Conservation (phyloP, 2,329 filamentous ascomycete species). For the Talaromyces sp. region DNA sequence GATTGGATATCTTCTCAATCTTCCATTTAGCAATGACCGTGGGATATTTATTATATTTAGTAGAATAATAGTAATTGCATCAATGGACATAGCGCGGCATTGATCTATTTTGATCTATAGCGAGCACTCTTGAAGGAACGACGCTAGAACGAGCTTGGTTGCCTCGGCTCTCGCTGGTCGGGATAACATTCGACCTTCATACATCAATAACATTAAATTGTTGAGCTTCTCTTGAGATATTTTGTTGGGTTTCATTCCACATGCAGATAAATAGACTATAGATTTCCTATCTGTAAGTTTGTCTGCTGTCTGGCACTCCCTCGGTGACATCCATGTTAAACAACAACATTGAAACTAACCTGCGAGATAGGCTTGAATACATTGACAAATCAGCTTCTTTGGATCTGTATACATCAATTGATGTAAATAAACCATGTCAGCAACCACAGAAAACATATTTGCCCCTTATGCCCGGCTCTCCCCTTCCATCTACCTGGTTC, state of each 20-base stretch:
- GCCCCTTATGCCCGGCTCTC: slow-evolving; percentile 23
- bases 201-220: neutral
- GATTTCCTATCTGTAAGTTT: too few relatives aligned
- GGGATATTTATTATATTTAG: neutral
- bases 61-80: neutral
- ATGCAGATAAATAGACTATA: neutral
- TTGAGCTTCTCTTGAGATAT: neutral
- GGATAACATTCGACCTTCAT: neutral
- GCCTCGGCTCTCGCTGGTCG: neutral
- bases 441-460: slow-evolving; percentile 1
- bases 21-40: neutral
- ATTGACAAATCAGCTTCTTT: neutral
- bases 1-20: neutral
- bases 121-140: too few relatives aligned
- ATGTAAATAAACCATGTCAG: neutral
- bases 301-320: neutral
- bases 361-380: neutral
- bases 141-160: too few relatives aligned
- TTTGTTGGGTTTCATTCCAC: neutral
- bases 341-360: neutral
- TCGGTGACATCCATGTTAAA: neutral
- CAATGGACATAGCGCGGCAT: too few relatives aligned
- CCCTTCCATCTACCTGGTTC: slow-evolving; percentile 34
- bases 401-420: neutral
- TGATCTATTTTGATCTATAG: too few relatives aligned